Conservation (phyloP, 352 stramenopile genomes). For the Sclerospora graminicola region DNA sequence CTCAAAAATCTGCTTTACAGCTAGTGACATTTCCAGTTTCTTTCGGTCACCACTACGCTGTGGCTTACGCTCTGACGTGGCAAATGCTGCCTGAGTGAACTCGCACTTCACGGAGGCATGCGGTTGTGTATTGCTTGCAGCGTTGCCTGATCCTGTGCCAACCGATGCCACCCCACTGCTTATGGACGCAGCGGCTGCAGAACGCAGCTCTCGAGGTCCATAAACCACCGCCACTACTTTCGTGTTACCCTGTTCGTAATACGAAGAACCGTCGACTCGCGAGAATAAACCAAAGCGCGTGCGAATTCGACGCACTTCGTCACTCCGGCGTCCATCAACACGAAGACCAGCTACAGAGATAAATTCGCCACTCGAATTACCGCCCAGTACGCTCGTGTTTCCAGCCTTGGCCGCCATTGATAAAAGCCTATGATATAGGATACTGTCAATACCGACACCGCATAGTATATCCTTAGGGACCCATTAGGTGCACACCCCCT, state of each 20-base stretch:
- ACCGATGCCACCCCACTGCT: constrained; percentile 29
- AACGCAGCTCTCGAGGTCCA: constrained; percentile 72
- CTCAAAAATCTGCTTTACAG: constrained; percentile 89
- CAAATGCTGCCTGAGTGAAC: constrained; percentile 83
- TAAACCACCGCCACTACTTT: constrained; percentile 86
- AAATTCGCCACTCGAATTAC: constrained; percentile 54
- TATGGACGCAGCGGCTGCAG: constrained; percentile 20
- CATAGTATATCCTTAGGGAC: too few species aligned
- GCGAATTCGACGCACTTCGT: constrained; percentile 79
- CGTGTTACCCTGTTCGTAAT: constrained; percentile 85
- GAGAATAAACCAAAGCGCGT: constrained; percentile 78
- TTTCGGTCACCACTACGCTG: constrained; percentile 77
- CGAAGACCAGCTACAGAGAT: constrained; percentile 79
- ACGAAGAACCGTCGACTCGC: constrained; percentile 80
- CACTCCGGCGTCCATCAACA: constrained; percentile 68
- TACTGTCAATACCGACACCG: too few species aligned
- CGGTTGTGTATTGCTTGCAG: constrained; percentile 56
- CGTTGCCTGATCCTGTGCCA: constrained; percentile 49
- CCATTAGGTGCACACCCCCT: too few species aligned
- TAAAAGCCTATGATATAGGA: background rate
- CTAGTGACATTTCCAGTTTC: constrained; percentile 80
- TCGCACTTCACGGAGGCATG: constrained; percentile 72
- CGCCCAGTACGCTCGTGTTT: constrained; percentile 43
- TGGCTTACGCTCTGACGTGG: constrained; percentile 75
- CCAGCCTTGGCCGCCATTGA: constrained; percentile 51